phyloP scores from a whole-genome alignment of 2,329 filamentous ascomycete species.

The Colletotrichum sp. region DNA sequence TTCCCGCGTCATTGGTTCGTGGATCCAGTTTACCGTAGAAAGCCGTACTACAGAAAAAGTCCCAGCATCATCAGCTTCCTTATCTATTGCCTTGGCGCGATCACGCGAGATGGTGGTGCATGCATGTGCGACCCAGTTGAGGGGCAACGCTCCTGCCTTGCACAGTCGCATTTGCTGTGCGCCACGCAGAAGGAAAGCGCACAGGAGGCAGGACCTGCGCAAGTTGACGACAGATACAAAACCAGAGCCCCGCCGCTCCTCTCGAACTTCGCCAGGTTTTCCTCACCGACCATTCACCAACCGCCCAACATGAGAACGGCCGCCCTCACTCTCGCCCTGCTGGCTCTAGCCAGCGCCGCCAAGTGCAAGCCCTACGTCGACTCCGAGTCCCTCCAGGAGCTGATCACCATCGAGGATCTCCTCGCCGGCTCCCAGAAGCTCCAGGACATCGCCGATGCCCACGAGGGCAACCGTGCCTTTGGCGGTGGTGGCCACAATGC shows the following conservation, averaged over 20 bases:
- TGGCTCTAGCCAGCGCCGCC: conserved; percentile 25
- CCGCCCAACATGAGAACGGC: conserved; percentile 19
- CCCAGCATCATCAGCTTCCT: conserved; percentile 3
- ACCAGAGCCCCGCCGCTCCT: neutral
- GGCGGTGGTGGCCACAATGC: conserved; percentile 49
- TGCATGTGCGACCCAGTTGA: neutral
- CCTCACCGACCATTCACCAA: neutral
- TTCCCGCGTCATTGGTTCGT: neutral
- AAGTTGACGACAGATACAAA: neutral
- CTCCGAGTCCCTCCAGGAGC: conserved; percentile 41
- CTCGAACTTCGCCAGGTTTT: neutral
- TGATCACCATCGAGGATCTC: conserved; percentile 44
- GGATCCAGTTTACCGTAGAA: neutral
- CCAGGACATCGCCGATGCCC: conserved; percentile 46
- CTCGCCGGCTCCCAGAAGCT: conserved; percentile 48
- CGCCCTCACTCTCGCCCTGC: conserved; percentile 28
- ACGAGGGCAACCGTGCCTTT: conserved; percentile 48
- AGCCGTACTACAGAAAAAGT: neutral
- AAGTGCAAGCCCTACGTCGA: conserved; percentile 37
- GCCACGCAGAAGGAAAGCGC: too few species aligned
- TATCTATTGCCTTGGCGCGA: conserved; percentile 9
- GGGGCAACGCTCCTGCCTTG: neutral
- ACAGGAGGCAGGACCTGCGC: too few species aligned
- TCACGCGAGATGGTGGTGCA: neutral
- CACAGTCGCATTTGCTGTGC: neutral